Evolutionary conservation across 495 filamentous ascomycete genomes (phyloP).

Genomic region (Penicillium ochrochloron): DNA sequence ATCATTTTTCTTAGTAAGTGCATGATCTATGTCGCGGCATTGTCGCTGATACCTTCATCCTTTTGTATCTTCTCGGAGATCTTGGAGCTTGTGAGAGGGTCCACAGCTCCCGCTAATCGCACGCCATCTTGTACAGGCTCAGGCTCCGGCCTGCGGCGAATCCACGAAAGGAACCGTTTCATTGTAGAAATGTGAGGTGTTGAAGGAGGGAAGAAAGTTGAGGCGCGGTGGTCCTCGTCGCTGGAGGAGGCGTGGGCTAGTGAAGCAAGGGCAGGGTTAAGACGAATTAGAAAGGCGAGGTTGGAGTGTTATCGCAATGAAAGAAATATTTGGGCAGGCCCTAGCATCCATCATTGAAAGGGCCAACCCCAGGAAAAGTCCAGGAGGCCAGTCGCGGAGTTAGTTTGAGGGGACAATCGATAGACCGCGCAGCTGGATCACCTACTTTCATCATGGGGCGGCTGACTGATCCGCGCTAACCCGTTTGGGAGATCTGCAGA

Average conservation of each 20-base stretch:
- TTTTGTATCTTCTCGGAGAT: neutral
- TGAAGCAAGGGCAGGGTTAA: slow-evolving; percentile 7
- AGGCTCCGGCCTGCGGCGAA: slow-evolving; percentile 13
- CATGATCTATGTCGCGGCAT: neutral
- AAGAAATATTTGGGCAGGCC: neutral
- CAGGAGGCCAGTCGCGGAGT: slow-evolving; percentile 10
- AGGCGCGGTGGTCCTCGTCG: neutral
- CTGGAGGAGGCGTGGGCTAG: slow-evolving; percentile 1
- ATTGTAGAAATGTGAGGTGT: neutral
- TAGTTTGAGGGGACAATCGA: neutral
- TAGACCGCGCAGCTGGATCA: slow-evolving; percentile 1
- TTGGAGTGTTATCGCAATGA: neutral
- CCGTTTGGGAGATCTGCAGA: slow-evolving; percentile 6
- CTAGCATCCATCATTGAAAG: slow-evolving; percentile 24
- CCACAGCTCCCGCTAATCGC: neutral
- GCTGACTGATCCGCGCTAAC: slow-evolving; percentile 14
- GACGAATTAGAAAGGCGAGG: slow-evolving; percentile 1
- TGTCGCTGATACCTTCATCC: slow-evolving; percentile 12
- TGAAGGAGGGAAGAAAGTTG: neutral
- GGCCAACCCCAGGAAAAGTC: slow-evolving; percentile 10
- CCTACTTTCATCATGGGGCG: slow-evolving; percentile 10
- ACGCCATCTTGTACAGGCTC: neutral
- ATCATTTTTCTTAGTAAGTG: slow-evolving; percentile 5
- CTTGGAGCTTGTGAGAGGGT: slow-evolving; percentile 1
- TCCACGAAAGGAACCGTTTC: slow-evolving; percentile 6